Evolutionary conservation across 2,329 filamentous ascomycete genomes (phyloP).

Genomic region (Tolypocladium guangdongense): DNA sequence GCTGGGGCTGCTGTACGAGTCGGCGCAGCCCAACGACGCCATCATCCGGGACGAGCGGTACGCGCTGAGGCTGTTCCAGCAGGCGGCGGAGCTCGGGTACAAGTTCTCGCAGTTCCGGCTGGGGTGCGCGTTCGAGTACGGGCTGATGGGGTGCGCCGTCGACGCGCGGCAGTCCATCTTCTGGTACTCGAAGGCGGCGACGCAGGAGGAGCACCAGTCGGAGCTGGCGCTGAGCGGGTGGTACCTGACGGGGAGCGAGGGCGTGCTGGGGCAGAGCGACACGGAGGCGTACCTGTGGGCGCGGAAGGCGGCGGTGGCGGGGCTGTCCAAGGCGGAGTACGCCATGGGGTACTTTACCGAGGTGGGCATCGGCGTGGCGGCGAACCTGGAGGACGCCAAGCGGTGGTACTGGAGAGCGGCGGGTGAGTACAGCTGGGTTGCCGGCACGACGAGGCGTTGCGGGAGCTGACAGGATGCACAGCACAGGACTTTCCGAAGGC

Average conservation of each 20-base stretch:
- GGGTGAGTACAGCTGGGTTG: slow-evolving; percentile 51
- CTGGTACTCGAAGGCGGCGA: slow-evolving; percentile 87
- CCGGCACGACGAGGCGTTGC: background rate
- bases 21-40: slow-evolving; percentile 54
- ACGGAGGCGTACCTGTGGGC: slow-evolving; percentile 97
- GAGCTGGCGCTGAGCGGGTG: slow-evolving; percentile 80
- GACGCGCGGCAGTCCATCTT: slow-evolving; percentile 78
- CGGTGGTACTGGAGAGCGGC: slow-evolving; percentile 97
- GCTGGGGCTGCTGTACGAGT: slow-evolving; percentile 57
- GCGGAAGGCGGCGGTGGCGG: slow-evolving; percentile 78
- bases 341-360: slow-evolving; percentile 97
- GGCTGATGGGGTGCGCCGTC: slow-evolving; percentile 68
- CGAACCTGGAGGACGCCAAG: slow-evolving; percentile 89
- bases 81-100: slow-evolving; percentile 82
- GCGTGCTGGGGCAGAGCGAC: slow-evolving; percentile 82
- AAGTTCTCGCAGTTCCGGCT: slow-evolving; percentile 91
- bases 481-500: slow-evolving; percentile 94
- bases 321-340: slow-evolving; percentile 88
- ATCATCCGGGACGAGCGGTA: slow-evolving; percentile 75
- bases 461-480: slow-evolving; percentile 22
- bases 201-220: slow-evolving; percentile 87
- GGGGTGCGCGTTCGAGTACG: slow-evolving; percentile 83
- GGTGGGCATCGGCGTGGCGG: slow-evolving; percentile 77
- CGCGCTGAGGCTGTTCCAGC: slow-evolving; percentile 68
- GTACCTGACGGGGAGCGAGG: slow-evolving; percentile 87